A percentile compares a stretch with the other conserved stretches of the same genome.
Evolutionary conservation across 768 basidiomycete species (phyloP).

Genomic region (Leccinum fibrillosum): DNA sequence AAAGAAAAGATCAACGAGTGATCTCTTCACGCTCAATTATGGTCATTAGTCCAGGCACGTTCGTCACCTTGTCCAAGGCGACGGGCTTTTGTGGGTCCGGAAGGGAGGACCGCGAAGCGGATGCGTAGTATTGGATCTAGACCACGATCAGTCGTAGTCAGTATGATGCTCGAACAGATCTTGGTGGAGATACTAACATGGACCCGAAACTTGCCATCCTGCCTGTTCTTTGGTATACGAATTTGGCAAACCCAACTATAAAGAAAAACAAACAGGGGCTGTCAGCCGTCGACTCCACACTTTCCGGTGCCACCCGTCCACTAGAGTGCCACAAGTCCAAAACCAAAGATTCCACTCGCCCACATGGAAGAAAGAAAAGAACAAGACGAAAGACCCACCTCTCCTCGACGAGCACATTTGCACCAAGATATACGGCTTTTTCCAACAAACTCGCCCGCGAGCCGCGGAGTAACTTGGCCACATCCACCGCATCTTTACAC

Average conservation of each 20-base stretch:
- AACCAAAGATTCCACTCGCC: not conserved
- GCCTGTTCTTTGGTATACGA: slow-evolving; percentile 46
- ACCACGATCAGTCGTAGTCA: not conserved
- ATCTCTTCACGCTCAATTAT: slow-evolving; percentile 46
- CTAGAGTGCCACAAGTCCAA: not conserved
- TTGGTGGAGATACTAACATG: slow-evolving; percentile 39
- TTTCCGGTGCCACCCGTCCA: not conserved
- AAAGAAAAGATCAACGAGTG: slow-evolving; percentile 9
- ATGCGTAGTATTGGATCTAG: slow-evolving; percentile 63
- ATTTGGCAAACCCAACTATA: slow-evolving; percentile 65
- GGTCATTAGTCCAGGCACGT: slow-evolving; percentile 76
- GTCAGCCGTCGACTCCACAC: slow-evolving; percentile 1
- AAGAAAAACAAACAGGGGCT: not conserved
- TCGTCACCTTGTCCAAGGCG: slow-evolving; percentile 54
- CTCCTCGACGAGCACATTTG: slow-evolving; percentile 65
- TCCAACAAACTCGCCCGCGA: slow-evolving; percentile 51
- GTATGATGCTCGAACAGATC: not conserved
- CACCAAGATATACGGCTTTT: slow-evolving; percentile 46
- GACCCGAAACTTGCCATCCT: slow-evolving; percentile 55
- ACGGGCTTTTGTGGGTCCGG: slow-evolving; percentile 63
- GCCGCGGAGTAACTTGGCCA: slow-evolving; percentile 51
- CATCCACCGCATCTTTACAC: slow-evolving; percentile 63
- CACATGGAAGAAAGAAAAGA: not conserved
- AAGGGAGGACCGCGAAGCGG: slow-evolving; percentile 48
- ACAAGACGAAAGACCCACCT: slow-evolving; percentile 44